Conservation (phyloP, 805 yeast genomes). For the Teunomyces funiuensis region DNA sequence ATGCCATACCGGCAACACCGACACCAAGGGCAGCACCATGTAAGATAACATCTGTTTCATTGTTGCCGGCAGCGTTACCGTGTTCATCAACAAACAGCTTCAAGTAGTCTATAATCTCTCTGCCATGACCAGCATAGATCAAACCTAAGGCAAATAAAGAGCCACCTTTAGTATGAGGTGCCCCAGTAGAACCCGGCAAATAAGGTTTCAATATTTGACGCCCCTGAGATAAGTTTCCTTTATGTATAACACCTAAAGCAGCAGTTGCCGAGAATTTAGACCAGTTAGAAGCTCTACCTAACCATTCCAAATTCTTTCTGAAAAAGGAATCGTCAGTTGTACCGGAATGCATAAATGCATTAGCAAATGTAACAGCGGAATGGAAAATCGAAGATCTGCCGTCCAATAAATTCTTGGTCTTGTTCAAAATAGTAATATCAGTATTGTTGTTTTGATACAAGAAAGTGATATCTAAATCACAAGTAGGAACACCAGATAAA, state of each 20-base stretch:
- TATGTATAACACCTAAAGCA: slow-evolving; percentile 94
- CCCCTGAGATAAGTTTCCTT: slow-evolving; percentile 92
- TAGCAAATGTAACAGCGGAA: slow-evolving; percentile 91
- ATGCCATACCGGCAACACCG: slow-evolving; percentile 97
- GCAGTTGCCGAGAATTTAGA: slow-evolving; percentile 97
- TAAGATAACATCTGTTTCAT: slow-evolving; percentile 75
- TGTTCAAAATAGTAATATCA: slow-evolving; percentile 76
- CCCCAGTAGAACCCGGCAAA: slow-evolving; percentile 76
- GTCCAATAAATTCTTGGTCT: slow-evolving; percentile 77
- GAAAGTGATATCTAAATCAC: slow-evolving; percentile 89
- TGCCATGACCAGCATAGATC: slow-evolving; percentile 94
- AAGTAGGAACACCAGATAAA: slow-evolving; percentile 88
- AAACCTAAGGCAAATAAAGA: slow-evolving; percentile 90
- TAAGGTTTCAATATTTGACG: slow-evolving; percentile 84
- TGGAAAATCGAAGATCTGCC: slow-evolving; percentile 94
- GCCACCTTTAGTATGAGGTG: slow-evolving; percentile 94
- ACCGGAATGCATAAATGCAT: slow-evolving; percentile 94
- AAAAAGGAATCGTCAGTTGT: slow-evolving; percentile 94
- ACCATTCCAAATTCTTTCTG: slow-evolving; percentile 89
- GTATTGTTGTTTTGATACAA: slow-evolving; percentile 83
- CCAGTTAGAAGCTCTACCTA: slow-evolving; percentile 98
- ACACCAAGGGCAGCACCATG: slow-evolving; percentile 96
- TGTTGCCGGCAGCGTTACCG: slow-evolving; percentile 63
- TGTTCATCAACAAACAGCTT: slow-evolving; percentile 67
- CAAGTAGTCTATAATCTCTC: slow-evolving; percentile 78